Conservation (phyloP, 2,329 filamentous ascomycete genomes). For the Lojkania enalia region DNA sequence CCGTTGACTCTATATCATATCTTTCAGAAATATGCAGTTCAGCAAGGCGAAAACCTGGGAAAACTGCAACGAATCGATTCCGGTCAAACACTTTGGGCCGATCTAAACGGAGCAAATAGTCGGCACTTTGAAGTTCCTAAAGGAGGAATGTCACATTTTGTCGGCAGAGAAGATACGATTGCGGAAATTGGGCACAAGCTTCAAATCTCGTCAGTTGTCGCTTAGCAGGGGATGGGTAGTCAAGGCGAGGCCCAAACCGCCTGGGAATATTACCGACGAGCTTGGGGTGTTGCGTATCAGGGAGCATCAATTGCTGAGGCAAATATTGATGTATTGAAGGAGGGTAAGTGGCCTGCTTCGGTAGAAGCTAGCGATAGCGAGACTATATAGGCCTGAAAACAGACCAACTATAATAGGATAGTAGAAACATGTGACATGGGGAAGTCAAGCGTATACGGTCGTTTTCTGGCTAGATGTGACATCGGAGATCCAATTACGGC, state of each 20-base stretch:
- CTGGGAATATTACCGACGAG: background rate
- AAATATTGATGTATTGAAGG: too few species aligned
- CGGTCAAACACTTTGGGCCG: too few species aligned
- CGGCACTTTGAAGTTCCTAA: constrained; percentile 1
- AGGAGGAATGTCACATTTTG: background rate
- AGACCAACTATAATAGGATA: too few species aligned
- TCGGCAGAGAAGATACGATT: background rate
- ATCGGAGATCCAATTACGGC: background rate
- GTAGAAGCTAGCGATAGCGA: too few species aligned
- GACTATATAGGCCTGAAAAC: too few species aligned
- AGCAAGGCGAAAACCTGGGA: too few species aligned
- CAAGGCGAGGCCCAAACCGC: constrained; percentile 5
- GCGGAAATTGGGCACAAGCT: background rate
- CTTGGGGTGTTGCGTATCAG: too few species aligned
- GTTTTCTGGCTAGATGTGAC: constrained; percentile 3
- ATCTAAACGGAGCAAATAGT: background rate
- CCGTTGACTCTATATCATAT: constrained; percentile 2
- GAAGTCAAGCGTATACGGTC: background rate
- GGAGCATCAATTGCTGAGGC: too few species aligned
- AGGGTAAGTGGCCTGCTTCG: too few species aligned
- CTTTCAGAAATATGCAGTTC: too few species aligned
- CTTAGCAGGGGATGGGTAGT: constrained; percentile 2
- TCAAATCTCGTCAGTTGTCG: background rate
- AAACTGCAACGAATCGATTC: background rate
- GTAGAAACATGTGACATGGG: background rate